phyloP scores from a whole-genome alignment of 2,329 filamentous ascomycete species.

The Cladophialophora exuberans region DNA sequence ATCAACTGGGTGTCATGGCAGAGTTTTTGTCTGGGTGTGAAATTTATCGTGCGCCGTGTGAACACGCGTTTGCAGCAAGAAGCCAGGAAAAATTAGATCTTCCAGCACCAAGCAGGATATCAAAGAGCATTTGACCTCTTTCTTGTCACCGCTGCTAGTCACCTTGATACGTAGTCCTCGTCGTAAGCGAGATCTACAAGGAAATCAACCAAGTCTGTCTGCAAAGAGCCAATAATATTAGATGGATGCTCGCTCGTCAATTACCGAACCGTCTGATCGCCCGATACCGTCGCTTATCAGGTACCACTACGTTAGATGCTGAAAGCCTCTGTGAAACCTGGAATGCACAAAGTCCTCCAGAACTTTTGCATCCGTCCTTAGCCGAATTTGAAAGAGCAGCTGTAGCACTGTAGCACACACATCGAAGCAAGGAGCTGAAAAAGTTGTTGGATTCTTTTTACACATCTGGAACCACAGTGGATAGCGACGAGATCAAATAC shows the following conservation, averaged over 20 bases:
- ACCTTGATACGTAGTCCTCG: too few relatives aligned
- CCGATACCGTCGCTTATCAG: neutral
- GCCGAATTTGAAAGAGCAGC: neutral
- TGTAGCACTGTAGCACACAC: neutral
- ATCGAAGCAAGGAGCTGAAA: too few relatives aligned
- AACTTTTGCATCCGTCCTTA: neutral
- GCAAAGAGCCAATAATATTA: neutral
- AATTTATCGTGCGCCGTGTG: neutral
- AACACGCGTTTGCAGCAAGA: too few relatives aligned
- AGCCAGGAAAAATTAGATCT: too few relatives aligned
- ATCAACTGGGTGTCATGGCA: neutral
- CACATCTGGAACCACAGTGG: conserved; percentile 2
- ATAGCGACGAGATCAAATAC: neutral
- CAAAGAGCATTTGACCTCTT: too few relatives aligned
- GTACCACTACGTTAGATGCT: neutral
- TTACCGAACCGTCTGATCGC: neutral
- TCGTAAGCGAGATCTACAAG: neutral
- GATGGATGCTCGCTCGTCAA: neutral
- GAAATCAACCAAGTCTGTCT: neutral
- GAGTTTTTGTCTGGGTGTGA: neutral
- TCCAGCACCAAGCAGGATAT: neutral
- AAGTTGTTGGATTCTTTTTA: neutral
- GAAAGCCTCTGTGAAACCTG: neutral
- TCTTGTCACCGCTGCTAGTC: too few relatives aligned
- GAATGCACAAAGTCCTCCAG: neutral